Conservation (phyloP, 2,329 filamentous ascomycete genomes). For the Trematosphaeria pertusa region DNA sequence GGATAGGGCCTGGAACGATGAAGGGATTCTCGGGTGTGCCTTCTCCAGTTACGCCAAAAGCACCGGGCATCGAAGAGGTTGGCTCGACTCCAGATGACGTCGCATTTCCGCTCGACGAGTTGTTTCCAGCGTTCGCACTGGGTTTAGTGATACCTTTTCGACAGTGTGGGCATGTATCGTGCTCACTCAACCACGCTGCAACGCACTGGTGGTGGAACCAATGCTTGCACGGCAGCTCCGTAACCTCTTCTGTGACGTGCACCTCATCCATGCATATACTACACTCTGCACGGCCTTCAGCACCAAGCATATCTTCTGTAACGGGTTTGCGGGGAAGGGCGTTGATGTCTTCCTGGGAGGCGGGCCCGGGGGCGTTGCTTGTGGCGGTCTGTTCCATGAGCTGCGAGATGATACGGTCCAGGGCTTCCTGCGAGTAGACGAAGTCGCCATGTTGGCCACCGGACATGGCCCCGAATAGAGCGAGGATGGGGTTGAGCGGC, state of each 20-base stretch:
- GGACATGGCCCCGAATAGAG: slow-evolving; percentile 49
- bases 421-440: slow-evolving; percentile 87
- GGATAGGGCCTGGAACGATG: slow-evolving; percentile 19
- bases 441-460: slow-evolving; percentile 70
- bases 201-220: slow-evolving; percentile 92
- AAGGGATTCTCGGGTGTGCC: slow-evolving; percentile 30
- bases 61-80: slow-evolving; percentile 35
- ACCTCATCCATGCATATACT: slow-evolving; percentile 95
- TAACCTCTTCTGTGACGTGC: slow-evolving; percentile 73
- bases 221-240: slow-evolving; percentile 84
- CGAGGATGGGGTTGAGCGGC: slow-evolving; percentile 50
- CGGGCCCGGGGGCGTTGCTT: slow-evolving; percentile 82
- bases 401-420: slow-evolving; percentile 86
- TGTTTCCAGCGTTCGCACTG: slow-evolving; percentile 26
- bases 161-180: slow-evolving; percentile 91
- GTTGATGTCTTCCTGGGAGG: slow-evolving; percentile 75
- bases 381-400: slow-evolving; percentile 84
- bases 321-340: slow-evolving; percentile 75
- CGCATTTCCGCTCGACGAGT: slow-evolving; percentile 9
- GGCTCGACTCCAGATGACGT: slow-evolving; percentile 14
- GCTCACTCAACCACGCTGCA: slow-evolving; percentile 82
- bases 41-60: slow-evolving; percentile 30
- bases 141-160: slow-evolving; percentile 60
- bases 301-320: slow-evolving; percentile 71
- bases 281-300: slow-evolving; percentile 77